phyloP scores from a whole-genome alignment of 2,329 filamentous ascomycete species.

The Ceratocystis alfenasii region DNA sequence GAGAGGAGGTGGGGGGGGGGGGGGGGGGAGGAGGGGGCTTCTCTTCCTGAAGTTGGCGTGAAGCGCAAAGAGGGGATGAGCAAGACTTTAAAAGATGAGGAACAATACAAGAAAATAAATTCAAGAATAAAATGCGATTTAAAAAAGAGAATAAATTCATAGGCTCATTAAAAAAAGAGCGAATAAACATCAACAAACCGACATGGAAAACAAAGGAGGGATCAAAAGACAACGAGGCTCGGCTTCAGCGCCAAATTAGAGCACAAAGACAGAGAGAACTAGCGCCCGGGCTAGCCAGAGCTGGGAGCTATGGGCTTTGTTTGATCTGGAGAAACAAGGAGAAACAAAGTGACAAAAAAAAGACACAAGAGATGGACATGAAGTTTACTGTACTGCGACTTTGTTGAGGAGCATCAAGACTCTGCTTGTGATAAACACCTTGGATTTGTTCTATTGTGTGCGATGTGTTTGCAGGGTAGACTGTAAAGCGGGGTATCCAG shows the following conservation, averaged over 20 bases:
- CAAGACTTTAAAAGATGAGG: background rate
- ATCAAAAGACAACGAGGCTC: constrained; percentile 1
- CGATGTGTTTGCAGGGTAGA: background rate
- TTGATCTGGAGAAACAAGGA: no score
- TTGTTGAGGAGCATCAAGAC: background rate
- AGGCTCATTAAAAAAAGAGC: background rate
- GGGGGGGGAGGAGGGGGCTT: background rate
- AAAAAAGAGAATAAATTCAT: background rate
- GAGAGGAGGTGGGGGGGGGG: no score
- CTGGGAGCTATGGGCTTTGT: background rate
- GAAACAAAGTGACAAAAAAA: background rate
- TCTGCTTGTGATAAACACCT: background rate
- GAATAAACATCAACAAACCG: background rate
- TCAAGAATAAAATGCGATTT: background rate
- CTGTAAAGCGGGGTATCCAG: constrained; percentile 4
- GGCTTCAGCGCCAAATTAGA: background rate
- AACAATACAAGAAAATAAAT: background rate
- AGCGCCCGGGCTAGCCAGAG: background rate
- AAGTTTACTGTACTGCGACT: background rate
- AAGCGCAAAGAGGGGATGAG: background rate
- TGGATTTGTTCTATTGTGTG: background rate
- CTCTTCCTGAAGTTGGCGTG: background rate
- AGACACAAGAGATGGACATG: background rate
- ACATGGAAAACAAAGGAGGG: constrained; percentile 1
- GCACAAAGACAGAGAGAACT: background rate